phyloP scores from a whole-genome alignment of 2,329 filamentous ascomycete species.

The Fusarium cyanostomum region DNA sequence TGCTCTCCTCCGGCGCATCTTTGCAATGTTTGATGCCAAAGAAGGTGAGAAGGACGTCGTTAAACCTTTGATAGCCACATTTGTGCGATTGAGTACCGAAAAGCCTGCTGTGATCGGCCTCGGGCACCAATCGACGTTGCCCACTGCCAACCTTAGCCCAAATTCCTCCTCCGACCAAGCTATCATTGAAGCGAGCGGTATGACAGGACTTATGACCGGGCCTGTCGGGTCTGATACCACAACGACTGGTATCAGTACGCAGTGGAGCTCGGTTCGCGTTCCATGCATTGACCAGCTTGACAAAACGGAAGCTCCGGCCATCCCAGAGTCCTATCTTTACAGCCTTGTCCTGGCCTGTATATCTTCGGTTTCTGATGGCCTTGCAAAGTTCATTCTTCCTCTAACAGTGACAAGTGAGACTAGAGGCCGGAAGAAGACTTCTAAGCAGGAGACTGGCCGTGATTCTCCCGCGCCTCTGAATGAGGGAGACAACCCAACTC shows the following conservation, averaged over 20 bases:
- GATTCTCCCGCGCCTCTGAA: constrained; percentile 55
- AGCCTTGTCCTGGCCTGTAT: constrained; percentile 89
- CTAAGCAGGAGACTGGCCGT: constrained; percentile 55
- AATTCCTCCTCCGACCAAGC: constrained; percentile 77
- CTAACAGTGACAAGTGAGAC: constrained; percentile 83
- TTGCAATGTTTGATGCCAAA: constrained; percentile 78
- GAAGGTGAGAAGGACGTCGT: constrained; percentile 79
- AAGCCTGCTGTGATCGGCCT: constrained; percentile 90
- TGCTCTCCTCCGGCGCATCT: constrained; percentile 80
- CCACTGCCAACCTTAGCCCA: constrained; percentile 66
- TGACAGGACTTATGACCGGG: constrained; percentile 86
- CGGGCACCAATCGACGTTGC: constrained; percentile 86
- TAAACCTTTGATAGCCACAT: constrained; percentile 82
- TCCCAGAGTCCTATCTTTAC: constrained; percentile 95
- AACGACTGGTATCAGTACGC: constrained; percentile 82
- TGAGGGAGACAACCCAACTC: constrained; percentile 47
- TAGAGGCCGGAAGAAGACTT: constrained; percentile 60
- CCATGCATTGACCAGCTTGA: constrained; percentile 95
- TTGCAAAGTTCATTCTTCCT: constrained; percentile 93
- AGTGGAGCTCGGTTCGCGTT: constrained; percentile 89
- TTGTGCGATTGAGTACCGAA: constrained; percentile 93
- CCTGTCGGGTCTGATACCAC: constrained; percentile 72
- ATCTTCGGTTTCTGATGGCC: constrained; percentile 86
- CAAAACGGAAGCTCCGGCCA: constrained; percentile 82
- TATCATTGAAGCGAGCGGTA: constrained; percentile 87